Evolutionary conservation across 1,139 yeast species (phyloP), one percentile per base, ranked within the genome.

Genomic region (Nakaseomyces uthaithaninus): DNA sequence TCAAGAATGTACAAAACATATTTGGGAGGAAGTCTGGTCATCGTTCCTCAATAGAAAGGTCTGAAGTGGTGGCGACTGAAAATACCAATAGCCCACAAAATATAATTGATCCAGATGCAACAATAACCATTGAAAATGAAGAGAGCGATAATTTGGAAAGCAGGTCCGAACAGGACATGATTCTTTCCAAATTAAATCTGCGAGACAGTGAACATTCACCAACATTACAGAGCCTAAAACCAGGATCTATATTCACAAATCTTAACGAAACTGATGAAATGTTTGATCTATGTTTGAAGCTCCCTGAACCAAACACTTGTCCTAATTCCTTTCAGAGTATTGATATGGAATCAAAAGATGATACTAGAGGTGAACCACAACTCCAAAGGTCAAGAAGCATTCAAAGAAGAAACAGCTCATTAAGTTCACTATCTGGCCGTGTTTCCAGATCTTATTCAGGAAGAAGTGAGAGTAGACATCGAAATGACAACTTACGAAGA

Each of bases 1-100:
- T 36, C 19, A 36, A 22, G 23, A 36, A 36, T 27, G 39, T 36
- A 5, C 33, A 27, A n/a, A 36, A 27, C 23, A 25, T 36, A 4
- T 36, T 28, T 28, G 33, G 33, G 11, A 28, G 33, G 12, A 17
- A 16, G 12, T 17, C 22, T 10, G 22, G 33, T 8, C 33, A 28
- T 6, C 20, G n/a, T 17, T 9, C 7, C 10, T 12, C 22, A 17
- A 28, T 11, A 14, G 20, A 7, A 3, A 28, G 18, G 10, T 16
- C 20, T 17, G 33, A 28, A 28, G 33, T n/a, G n/a, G n/a, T n/a
- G n/a, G n/a, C n/a, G n/a, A n/a, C n/a, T n/a, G n/a, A 28, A 28
- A 16, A 28, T 10, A 15, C 4, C 12, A 11, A 16, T 5, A 9
- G 9, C 6, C 12, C 33, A 17, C 33, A 19, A 8, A 17, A 16